Evolutionary conservation across 371 early-diverging fungal species (phyloP).

Genomic region (Dichotomocladium elegans): DNA sequence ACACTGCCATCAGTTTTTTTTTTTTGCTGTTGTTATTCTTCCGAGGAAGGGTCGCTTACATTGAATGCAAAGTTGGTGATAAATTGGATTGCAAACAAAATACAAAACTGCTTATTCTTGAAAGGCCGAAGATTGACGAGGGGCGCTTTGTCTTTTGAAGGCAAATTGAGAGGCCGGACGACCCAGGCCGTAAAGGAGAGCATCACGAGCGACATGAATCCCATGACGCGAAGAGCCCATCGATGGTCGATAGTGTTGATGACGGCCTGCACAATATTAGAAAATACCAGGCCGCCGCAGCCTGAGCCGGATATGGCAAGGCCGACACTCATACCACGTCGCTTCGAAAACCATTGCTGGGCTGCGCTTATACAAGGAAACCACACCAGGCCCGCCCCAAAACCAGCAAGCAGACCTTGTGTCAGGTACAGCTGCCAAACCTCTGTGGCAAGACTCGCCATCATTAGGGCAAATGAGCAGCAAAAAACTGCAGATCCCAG

Average conservation of each 20-base stretch:
- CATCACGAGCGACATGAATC: slow-evolving; percentile 49
- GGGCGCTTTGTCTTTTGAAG: slow-evolving; percentile 2
- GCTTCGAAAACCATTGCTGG: slow-evolving; percentile 63
- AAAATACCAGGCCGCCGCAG: slow-evolving; percentile 55
- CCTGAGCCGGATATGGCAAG: slow-evolving; percentile 44
- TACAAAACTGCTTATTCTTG: slow-evolving; percentile 23
- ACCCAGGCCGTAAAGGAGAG: slow-evolving; percentile 37
- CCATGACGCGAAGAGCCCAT: slow-evolving; percentile 65
- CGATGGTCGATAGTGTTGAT: slow-evolving; percentile 39
- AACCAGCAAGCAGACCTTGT: slow-evolving; percentile 32
- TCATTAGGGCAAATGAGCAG: slow-evolving; percentile 48
- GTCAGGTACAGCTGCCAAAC: slow-evolving; percentile 23
- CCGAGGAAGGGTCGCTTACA: slow-evolving; percentile 17
- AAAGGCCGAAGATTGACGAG: slow-evolving; percentile 26
- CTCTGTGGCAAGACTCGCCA: slow-evolving; percentile 59
- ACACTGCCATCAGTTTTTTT: too few relatives aligned
- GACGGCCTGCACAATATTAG: slow-evolving; percentile 44
- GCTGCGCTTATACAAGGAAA: slow-evolving; percentile 65
- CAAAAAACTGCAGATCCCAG: slow-evolving; percentile 43
- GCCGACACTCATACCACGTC: slow-evolving; percentile 67
- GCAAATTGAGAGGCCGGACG: slow-evolving; percentile 46
- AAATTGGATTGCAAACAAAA: slow-evolving; percentile 30
- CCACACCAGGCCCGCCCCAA: slow-evolving; percentile 63
- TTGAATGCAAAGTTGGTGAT: slow-evolving; percentile 40
- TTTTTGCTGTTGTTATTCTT: too few relatives aligned